Evolutionary conservation across 164 flowering plant species (phyloP).

Genomic region (Umbellularia californica): DNA sequence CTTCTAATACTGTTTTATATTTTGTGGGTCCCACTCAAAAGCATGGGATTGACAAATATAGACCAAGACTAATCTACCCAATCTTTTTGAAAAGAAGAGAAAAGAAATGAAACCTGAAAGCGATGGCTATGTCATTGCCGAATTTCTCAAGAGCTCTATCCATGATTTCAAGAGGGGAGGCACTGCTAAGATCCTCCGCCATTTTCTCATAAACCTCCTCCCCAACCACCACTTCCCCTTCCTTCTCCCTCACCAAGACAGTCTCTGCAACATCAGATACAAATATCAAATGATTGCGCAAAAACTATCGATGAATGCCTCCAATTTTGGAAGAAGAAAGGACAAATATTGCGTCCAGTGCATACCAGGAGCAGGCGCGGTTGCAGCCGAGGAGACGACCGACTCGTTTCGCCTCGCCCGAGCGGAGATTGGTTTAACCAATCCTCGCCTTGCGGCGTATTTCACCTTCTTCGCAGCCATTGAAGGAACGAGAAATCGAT

Average conservation of each 20-base stretch:
- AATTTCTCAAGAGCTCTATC: slow-evolving; percentile 72
- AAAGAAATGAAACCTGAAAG: slow-evolving; percentile 59
- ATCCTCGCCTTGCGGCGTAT: slow-evolving; percentile 29
- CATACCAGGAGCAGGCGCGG: slow-evolving; percentile 53
- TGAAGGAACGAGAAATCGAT: slow-evolving; percentile 19
- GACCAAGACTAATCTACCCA: too few species aligned
- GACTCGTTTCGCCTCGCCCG: slow-evolving; percentile 54
- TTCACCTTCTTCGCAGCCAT: slow-evolving; percentile 17
- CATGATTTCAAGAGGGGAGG: slow-evolving; percentile 90
- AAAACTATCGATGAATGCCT: neutral
- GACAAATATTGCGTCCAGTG: neutral
- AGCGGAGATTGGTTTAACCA: slow-evolving; percentile 44
- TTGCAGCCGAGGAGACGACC: slow-evolving; percentile 43
- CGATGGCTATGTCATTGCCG: slow-evolving; percentile 85
- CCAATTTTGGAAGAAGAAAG: neutral
- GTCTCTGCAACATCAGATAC: neutral
- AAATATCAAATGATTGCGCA: neutral
- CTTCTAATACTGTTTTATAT: too few species aligned
- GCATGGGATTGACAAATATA: too few species aligned
- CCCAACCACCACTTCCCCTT: slow-evolving; percentile 22
- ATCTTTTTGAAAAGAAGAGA: too few species aligned
- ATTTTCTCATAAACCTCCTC: slow-evolving; percentile 51
- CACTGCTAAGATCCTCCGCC: slow-evolving; percentile 56
- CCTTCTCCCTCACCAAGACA: slow-evolving; percentile 3
- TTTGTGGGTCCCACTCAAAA: too few species aligned